Percentiles rank a stretch among this genome's conserved stretches.
Evolutionary conservation across 768 basidiomycete species (phyloP).

Genomic region (Aureoboletus auriporus): DNA sequence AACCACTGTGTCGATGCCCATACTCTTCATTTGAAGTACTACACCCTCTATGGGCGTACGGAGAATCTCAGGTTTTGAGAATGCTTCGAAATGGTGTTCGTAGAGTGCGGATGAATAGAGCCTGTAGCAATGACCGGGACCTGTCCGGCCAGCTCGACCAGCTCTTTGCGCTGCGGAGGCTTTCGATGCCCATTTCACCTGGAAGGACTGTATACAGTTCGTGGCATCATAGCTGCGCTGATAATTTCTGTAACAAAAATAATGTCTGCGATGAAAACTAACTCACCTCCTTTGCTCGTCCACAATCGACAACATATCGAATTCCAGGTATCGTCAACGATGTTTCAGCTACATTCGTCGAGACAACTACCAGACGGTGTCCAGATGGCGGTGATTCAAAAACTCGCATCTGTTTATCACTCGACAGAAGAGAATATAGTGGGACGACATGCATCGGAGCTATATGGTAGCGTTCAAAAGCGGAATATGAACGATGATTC

Average conservation of each 20-base stretch:
- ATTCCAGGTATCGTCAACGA: slow-evolving; percentile 96
- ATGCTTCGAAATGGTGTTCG: slow-evolving; percentile 87
- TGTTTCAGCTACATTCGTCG: slow-evolving; percentile 96
- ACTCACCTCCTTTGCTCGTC: slow-evolving; percentile 86
- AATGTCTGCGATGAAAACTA: background rate
- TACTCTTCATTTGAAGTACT: slow-evolving; percentile 97
- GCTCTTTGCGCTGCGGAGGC: slow-evolving; percentile 92
- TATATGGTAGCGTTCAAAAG: slow-evolving; percentile 27
- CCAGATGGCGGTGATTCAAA: slow-evolving; percentile 82
- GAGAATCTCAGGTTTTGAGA: slow-evolving; percentile 87
- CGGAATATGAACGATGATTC: slow-evolving; percentile 4
- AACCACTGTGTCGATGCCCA: slow-evolving; percentile 94
- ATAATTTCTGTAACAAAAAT: slow-evolving; percentile 1
- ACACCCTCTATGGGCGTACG: slow-evolving; percentile 97
- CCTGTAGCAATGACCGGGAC: slow-evolving; percentile 97
- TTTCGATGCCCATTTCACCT: slow-evolving; percentile 91
- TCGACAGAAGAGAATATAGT: slow-evolving; percentile 87
- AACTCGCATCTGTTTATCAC: slow-evolving; percentile 92
- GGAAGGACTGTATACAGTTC: slow-evolving; percentile 88
- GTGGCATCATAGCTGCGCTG: slow-evolving; percentile 79
- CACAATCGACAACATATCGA: slow-evolving; percentile 96
- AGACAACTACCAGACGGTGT: slow-evolving; percentile 84
- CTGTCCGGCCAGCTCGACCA: slow-evolving; percentile 95
- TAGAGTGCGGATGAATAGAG: slow-evolving; percentile 94
- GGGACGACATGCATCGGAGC: slow-evolving; percentile 94